A percentile compares a stretch with the other conserved stretches of the same genome.
These are phyloP conservation scores for Curvularia hawaiiensis DNA, from an alignment of 2,329 filamentous ascomycete species.

Conservation along the genomic window DNA sequence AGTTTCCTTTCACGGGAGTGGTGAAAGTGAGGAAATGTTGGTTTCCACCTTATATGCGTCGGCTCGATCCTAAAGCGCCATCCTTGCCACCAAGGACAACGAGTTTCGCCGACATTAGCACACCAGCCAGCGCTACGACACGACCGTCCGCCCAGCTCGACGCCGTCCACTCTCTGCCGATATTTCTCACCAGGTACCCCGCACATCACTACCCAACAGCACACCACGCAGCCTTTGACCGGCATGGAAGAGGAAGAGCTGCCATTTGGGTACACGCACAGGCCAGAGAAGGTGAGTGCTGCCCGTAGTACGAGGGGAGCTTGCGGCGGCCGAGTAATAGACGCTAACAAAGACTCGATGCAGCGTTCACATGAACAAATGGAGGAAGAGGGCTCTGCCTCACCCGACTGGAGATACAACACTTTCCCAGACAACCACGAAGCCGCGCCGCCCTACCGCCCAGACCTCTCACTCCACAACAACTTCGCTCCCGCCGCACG, in stretches of 20 bases:
- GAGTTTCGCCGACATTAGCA: slow-evolving; percentile 20
- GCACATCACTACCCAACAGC: slow-evolving; percentile 5
- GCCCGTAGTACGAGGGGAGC: slow-evolving; percentile 4
- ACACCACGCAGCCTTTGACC: background rate
- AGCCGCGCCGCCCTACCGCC: slow-evolving; percentile 3
- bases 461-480: slow-evolving; percentile 7
- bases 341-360: slow-evolving; percentile 18
- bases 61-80: slow-evolving; percentile 17
- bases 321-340: slow-evolving; percentile 6
- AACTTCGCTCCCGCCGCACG: background rate
- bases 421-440: slow-evolving; percentile 6
- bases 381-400: slow-evolving; percentile 34
- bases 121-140: slow-evolving; percentile 13
- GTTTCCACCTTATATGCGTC: background rate
- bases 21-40: background rate
- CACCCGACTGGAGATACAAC: slow-evolving; percentile 32
- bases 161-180: slow-evolving; percentile 1
- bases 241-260: slow-evolving; percentile 38
- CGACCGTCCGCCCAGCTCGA: slow-evolving; percentile 5
- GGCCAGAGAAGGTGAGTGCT: slow-evolving; percentile 43
- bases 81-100: slow-evolving; percentile 19
- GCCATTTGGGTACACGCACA: slow-evolving; percentile 39
- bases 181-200: slow-evolving; percentile 1
- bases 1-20: background rate
- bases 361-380: slow-evolving; percentile 46